Evolutionary conservation across 257 asterid species (phyloP).

Genomic region (Nicotiana noctiflora): DNA sequence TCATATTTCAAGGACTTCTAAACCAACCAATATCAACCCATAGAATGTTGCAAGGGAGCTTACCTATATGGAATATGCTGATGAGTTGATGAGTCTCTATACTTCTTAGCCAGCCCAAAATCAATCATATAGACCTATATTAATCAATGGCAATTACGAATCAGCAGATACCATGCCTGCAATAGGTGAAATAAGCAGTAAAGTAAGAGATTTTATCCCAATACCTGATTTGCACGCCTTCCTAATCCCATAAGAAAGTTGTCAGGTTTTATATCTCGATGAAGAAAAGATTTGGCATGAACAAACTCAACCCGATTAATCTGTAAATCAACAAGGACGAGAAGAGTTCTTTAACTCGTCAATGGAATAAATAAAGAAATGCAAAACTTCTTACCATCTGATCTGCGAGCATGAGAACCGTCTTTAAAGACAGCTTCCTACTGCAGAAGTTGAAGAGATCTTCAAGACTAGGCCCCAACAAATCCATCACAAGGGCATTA

Average conservation of each 20-base stretch:
- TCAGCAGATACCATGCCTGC: background rate
- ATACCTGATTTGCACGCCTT: constrained; percentile 67
- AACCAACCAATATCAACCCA: background rate
- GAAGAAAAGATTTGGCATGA: constrained; percentile 48
- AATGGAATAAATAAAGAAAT: background rate
- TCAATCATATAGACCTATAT: constrained; percentile 44
- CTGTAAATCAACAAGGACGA: constrained; percentile 21
- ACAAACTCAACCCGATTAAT: constrained; percentile 51
- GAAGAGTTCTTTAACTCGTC: background rate
- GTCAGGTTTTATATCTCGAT: constrained; percentile 75
- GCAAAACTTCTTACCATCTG: constrained; percentile 41
- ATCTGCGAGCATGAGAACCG: constrained; percentile 79
- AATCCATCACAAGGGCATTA: constrained; percentile 66
- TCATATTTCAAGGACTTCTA: background rate
- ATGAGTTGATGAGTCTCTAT: constrained; percentile 50
- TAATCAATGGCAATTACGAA: background rate
- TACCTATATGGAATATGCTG: constrained; percentile 73
- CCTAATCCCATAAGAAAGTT: constrained; percentile 75
- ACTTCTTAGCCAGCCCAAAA: constrained; percentile 79
- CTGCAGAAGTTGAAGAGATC: constrained; percentile 64
- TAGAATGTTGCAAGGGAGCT: constrained; percentile 4
- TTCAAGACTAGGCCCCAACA: constrained; percentile 73
- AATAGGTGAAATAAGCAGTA: background rate
- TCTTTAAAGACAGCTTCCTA: constrained; percentile 59
- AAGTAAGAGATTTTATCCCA: background rate